phyloP scores from a whole-genome alignment of 768 basidiomycete species.

The Lyophyllum decastes region DNA sequence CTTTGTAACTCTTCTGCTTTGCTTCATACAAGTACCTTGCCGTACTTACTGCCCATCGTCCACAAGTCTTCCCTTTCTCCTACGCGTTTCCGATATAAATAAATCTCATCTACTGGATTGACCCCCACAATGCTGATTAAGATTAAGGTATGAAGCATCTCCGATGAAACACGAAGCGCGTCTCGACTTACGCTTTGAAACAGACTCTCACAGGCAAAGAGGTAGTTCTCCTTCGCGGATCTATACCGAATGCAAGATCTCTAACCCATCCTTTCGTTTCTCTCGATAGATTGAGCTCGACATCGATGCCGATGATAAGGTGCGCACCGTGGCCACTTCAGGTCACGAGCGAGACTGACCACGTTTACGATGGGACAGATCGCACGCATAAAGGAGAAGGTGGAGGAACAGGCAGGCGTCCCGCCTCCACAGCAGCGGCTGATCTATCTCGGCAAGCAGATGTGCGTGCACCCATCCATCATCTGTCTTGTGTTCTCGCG shows the following conservation, averaged over 20 bases:
- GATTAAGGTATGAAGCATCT: constrained; percentile 65
- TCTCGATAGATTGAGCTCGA: constrained; percentile 84
- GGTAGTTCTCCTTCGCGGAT: constrained; percentile 41
- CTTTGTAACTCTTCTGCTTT: not conserved
- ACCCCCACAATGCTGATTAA: constrained; percentile 72
- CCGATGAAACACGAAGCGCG: constrained; percentile 6
- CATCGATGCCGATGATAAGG: constrained; percentile 89
- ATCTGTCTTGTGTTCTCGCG: not conserved
- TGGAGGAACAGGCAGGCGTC: constrained; percentile 98
- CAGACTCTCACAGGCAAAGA: constrained; percentile 98
- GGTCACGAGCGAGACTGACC: not conserved
- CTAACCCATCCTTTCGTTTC: not conserved
- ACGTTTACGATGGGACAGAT: constrained; percentile 53
- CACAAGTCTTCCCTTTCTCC: not conserved
- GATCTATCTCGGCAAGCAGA: constrained; percentile 90
- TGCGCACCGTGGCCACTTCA: constrained; percentile 26
- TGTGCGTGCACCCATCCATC: constrained; percentile 52
- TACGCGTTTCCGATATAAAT: constrained; percentile 7
- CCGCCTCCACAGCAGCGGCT: constrained; percentile 94
- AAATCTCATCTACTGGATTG: not conserved
- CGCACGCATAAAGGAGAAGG: constrained; percentile 92
- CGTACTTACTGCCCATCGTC: not conserved
- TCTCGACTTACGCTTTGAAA: not conserved
- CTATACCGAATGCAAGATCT: not conserved
- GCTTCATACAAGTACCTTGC: not conserved